Percentiles rank a stretch among this genome's conserved stretches.
Conservation (phyloP, 2,329 filamentous ascomycete genomes). For the Teratosphaeria zuluensis region DNA sequence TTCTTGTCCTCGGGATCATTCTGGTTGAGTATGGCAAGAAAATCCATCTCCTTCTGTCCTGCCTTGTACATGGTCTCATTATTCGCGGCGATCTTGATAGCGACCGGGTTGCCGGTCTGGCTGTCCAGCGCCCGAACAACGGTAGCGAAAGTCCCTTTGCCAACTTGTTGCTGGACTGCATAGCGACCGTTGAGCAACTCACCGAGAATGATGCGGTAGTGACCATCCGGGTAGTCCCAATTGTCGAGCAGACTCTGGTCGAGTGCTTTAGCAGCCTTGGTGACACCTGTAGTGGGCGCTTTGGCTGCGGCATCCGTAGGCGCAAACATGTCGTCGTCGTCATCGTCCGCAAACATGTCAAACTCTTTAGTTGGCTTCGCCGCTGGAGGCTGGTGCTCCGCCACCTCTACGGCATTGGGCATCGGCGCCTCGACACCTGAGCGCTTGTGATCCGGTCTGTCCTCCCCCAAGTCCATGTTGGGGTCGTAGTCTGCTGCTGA, state of each 20-base stretch:
- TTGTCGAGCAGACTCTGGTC: constrained; percentile 77
- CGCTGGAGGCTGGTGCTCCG: neutral
- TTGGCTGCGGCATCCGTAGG: constrained; percentile 36
- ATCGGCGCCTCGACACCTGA: constrained; percentile 7
- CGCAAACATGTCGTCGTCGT: constrained; percentile 86
- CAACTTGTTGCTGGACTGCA: constrained; percentile 76
- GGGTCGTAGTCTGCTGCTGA: constrained; percentile 94
- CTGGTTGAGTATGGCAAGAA: constrained; percentile 75
- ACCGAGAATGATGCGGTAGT: constrained; percentile 89
- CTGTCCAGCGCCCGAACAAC: constrained; percentile 83
- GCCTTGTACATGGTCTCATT: constrained; percentile 69
- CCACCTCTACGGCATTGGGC: neutral
- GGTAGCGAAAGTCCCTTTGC: constrained; percentile 92
- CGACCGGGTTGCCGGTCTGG: constrained; percentile 61
- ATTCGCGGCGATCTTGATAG: constrained; percentile 95
- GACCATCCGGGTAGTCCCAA: constrained; percentile 87
- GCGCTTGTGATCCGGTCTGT: constrained; percentile 33
- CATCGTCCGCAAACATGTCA: constrained; percentile 55
- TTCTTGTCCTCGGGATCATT: constrained; percentile 83
- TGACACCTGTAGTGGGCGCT: constrained; percentile 36
- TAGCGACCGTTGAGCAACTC: constrained; percentile 85
- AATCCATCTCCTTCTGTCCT: constrained; percentile 88
- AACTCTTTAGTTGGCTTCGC: constrained; percentile 41
- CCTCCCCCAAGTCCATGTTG: constrained; percentile 77
- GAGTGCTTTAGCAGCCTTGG: constrained; percentile 47